Base-by-base conservation (phyloP, 2,329 filamentous ascomycete species). In the Pyricularia sp. region DNA sequence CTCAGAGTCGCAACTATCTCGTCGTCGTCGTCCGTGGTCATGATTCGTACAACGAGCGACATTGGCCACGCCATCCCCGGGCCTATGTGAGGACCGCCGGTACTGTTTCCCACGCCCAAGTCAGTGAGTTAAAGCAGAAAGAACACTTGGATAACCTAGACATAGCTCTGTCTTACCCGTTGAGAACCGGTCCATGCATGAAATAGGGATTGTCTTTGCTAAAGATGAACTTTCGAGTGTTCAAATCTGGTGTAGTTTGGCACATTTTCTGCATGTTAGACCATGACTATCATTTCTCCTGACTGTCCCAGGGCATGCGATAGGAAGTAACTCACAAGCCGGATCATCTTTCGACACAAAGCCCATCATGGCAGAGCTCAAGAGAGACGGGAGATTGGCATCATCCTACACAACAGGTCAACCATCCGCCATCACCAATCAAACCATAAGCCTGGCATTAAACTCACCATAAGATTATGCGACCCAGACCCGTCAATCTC, bases 401-500 rank as follows among this genome's bases (percentile, higher is more conserved):
- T 90, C 88, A 73, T 90, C 88, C 68, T 69, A 23, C 11, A 12
- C 64, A 5, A 12, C 12, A 64, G 1, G 23, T 64, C 12, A 64
- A 26, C 23, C 14, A 64, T 64, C 11, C 20, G 5, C 23, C 25
- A n/a, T n/a, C n/a, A n/a, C n/a, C n/a, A n/a, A n/a, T n/a, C n/a
- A n/a, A n/a, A n/a, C n/a, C n/a, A n/a, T n/a, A n/a, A n/a, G n/a
- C n/a, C n/a, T n/a, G n/a, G n/a, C n/a, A n/a, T n/a, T 26, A 64
- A 33, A 33, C 67, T 55, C 31, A 65, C 68, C 87, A 90, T 90
- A 58, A 88, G 80, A 68, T 82, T 85, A 68, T 71, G 80, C 73
- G 75, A 86, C 33, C 89, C 89, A 72, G 87, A 92, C 2, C 90
- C 90, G 73, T 92, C 90, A n/a, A 91, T 86, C 77, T 92, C 90